Evolutionary conservation across 306 rosid genomes (phyloP).

Genomic region (Lathyrus aphaca): DNA sequence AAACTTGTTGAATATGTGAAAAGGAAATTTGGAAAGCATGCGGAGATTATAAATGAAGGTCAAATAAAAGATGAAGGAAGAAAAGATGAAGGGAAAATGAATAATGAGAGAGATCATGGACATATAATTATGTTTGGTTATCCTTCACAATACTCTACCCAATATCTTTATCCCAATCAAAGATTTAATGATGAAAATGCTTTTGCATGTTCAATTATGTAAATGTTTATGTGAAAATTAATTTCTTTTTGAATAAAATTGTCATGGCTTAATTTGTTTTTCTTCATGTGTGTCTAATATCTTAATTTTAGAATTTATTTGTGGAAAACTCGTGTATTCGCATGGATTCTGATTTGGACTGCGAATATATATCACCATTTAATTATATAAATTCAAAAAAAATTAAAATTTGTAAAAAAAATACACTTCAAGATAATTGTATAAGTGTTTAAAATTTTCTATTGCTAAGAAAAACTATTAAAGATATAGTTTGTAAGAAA

Average conservation of each 20-base stretch:
- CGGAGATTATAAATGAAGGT: conserved; percentile 50
- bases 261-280: too few species aligned
- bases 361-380: too few species aligned
- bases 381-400: too few species aligned
- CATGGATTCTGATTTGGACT: too few species aligned
- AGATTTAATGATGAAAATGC: conserved; percentile 78
- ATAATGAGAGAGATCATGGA: conserved; percentile 16
- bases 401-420: too few species aligned
- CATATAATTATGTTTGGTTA: conserved; percentile 35
- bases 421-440: too few species aligned
- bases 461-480: too few species aligned
- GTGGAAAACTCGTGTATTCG: too few species aligned
- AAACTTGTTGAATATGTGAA: conserved; percentile 48
- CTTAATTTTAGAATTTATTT: too few species aligned
- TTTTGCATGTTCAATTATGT: conserved; percentile 71
- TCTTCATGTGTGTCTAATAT: too few species aligned
- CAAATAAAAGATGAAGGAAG: background rate
- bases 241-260: background rate
- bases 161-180: conserved; percentile 50
- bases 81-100: background rate
- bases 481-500: too few species aligned
- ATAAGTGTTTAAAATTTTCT: too few species aligned
- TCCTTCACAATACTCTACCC: conserved; percentile 63
- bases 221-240: background rate
- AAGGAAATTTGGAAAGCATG: conserved; percentile 61